Conservation (phyloP, 78 protist species). For the Carpediemonas membranifera region DNA sequence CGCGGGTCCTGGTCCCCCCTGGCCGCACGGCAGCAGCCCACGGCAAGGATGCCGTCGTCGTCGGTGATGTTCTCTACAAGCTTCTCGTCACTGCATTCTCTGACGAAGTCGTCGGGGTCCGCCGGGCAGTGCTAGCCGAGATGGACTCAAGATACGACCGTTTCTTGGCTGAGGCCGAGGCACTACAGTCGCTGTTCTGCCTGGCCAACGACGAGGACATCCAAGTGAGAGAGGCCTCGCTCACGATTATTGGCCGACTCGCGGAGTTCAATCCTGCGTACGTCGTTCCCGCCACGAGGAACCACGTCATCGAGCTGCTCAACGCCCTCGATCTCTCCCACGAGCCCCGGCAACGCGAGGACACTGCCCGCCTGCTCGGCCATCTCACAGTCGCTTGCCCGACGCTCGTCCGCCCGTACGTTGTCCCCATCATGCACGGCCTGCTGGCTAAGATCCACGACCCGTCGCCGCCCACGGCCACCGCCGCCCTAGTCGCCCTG, state of each 20-base stretch:
- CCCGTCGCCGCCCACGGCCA: background rate
- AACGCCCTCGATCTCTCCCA: conserved; percentile 53
- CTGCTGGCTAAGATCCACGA: conserved; percentile 47
- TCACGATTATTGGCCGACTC: conserved; percentile 57
- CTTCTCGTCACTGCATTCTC: conserved; percentile 53
- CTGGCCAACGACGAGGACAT: conserved; percentile 60
- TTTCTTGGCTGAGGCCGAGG: conserved; percentile 61
- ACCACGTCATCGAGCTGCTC: conserved; percentile 59
- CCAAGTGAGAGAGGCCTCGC: conserved; percentile 3
- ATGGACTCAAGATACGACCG: no score
- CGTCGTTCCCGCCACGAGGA: conserved; percentile 78
- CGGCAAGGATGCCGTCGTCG: conserved; percentile 35
- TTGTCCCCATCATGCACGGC: conserved; percentile 53
- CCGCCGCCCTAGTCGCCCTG: conserved; percentile 38
- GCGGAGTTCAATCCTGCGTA: conserved; percentile 77
- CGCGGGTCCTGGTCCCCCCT: background rate
- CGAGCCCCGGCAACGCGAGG: conserved; percentile 40
- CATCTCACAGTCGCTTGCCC: conserved; percentile 47
- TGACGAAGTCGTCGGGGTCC: no score
- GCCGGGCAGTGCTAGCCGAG: no score
- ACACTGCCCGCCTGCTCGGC: conserved; percentile 53
- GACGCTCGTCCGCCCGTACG: conserved; percentile 68
- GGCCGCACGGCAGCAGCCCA: conserved; percentile 30
- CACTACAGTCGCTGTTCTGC: conserved; percentile 49
- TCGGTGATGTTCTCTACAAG: conserved; percentile 51